These are phyloP conservation scores for Craspedostauros australis DNA, from an alignment of 108 stramenopile genomes.

Conservation along the genomic window DNA sequence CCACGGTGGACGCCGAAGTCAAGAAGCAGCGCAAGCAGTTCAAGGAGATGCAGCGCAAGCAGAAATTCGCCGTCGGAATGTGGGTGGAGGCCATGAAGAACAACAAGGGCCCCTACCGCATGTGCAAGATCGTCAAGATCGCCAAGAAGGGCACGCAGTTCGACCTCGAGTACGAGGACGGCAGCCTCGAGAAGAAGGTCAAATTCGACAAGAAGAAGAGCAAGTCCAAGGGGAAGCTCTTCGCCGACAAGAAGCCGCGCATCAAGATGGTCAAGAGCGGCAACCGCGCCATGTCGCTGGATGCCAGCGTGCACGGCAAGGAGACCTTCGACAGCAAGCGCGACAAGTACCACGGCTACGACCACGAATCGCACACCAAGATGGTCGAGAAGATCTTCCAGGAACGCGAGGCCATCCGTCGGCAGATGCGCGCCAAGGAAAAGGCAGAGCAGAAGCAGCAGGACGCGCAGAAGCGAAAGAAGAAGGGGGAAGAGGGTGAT, in stretches of 20 bases:
- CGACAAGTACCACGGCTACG: slow-evolving; percentile 88
- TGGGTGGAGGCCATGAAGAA: slow-evolving; percentile 88
- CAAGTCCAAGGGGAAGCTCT: slow-evolving; percentile 6
- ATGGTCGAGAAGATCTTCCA: slow-evolving; percentile 47
- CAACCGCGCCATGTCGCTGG: slow-evolving; percentile 31
- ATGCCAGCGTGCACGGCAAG: slow-evolving; percentile 51
- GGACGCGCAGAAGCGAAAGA: slow-evolving; percentile 21
- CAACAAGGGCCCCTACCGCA: slow-evolving; percentile 75
- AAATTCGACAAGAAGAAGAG: slow-evolving; percentile 34
- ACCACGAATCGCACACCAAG: slow-evolving; percentile 56
- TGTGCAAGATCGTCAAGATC: slow-evolving; percentile 75
- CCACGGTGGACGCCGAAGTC: slow-evolving; percentile 55
- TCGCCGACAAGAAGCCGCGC: slow-evolving; percentile 82
- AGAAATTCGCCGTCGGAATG: slow-evolving; percentile 59
- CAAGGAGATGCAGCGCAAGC: slow-evolving; percentile 29
- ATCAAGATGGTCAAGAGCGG: slow-evolving; percentile 87
- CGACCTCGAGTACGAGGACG: slow-evolving; percentile 80
- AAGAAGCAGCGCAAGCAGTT: slow-evolving; percentile 44
- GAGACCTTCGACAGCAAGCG: slow-evolving; percentile 87
- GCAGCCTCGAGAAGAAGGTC: slow-evolving; percentile 61
- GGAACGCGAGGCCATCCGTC: slow-evolving; percentile 61
- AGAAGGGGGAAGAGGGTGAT: slow-evolving; percentile 25
- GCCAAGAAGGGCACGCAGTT: slow-evolving; percentile 54
- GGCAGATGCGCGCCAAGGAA: slow-evolving; percentile 40
- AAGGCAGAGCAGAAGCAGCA: slow-evolving; percentile 31